Evolutionary conservation across 148 eudicot species (phyloP).

Genomic region (Vaccinium myrtillus): DNA sequence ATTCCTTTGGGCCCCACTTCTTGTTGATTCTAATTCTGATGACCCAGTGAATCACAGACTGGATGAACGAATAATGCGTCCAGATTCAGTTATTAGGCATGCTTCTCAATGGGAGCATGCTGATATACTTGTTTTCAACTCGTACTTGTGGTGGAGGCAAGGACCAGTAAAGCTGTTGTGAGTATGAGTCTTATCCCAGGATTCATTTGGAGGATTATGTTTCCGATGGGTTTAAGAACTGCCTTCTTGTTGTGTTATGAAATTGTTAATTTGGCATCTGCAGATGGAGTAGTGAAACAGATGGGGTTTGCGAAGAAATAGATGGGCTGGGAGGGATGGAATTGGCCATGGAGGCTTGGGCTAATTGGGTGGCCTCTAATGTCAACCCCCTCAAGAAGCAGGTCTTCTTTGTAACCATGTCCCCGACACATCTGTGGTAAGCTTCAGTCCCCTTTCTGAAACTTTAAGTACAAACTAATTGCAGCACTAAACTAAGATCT

Average conservation of each 20-base stretch:
- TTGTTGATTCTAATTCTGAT: slow-evolving; percentile 87
- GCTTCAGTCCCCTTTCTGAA: slow-evolving; percentile 14
- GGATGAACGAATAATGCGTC: slow-evolving; percentile 73
- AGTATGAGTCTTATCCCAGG: slow-evolving; percentile 30
- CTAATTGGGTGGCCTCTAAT: slow-evolving; percentile 64
- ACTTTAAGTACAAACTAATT: neutral
- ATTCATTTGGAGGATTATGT: neutral
- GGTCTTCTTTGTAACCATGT: slow-evolving; percentile 90
- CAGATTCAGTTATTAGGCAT: slow-evolving; percentile 76
- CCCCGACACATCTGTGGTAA: slow-evolving; percentile 87
- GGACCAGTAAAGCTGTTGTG: slow-evolving; percentile 82
- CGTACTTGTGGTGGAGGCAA: slow-evolving; percentile 95
- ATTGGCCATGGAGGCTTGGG: slow-evolving; percentile 95
- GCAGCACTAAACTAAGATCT: neutral
- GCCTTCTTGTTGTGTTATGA: slow-evolving; percentile 5
- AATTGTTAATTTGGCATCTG: slow-evolving; percentile 27
- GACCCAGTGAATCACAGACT: slow-evolving; percentile 84
- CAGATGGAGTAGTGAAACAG: slow-evolving; percentile 74
- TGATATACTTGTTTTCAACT: slow-evolving; percentile 79
- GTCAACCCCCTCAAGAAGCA: slow-evolving; percentile 60
- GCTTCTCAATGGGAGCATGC: slow-evolving; percentile 74
- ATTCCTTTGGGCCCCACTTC: slow-evolving; percentile 91
- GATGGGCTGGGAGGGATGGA: slow-evolving; percentile 77
- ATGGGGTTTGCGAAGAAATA: slow-evolving; percentile 78
- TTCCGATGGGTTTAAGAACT: neutral